Evolutionary conservation across 805 yeast species (phyloP).

Genomic region (Saccharomycopsis synnaedendra): DNA sequence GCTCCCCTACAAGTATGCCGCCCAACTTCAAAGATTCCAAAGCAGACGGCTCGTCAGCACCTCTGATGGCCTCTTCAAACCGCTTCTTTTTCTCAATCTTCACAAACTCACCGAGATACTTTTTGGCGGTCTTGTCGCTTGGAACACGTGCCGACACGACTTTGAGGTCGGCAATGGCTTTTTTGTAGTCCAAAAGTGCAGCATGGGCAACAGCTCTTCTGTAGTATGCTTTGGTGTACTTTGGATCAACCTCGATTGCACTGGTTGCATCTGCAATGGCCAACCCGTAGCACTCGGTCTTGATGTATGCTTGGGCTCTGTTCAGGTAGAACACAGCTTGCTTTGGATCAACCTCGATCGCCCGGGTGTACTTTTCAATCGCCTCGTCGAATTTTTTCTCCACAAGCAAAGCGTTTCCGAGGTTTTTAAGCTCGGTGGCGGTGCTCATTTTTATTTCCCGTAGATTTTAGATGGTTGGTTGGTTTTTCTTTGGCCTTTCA

Average conservation of each 20-base stretch:
- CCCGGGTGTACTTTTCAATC: conserved; percentile 57
- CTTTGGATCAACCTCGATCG: conserved; percentile 50
- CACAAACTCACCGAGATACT: conserved; percentile 49
- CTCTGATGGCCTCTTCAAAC: conserved; percentile 79
- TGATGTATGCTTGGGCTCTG: conserved; percentile 83
- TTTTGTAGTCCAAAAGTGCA: conserved; percentile 66
- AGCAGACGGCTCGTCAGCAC: conserved; percentile 45
- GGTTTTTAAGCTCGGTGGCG: conserved; percentile 46
- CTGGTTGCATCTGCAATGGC: conserved; percentile 70
- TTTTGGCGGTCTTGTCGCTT: conserved; percentile 53
- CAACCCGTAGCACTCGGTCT: conserved; percentile 75
- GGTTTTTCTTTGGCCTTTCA: too few relatives aligned
- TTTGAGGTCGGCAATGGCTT: conserved; percentile 61
- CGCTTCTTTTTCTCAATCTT: conserved; percentile 60
- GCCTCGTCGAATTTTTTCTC: conserved; percentile 55
- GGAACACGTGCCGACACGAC: conserved; percentile 53
- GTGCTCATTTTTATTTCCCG: background rate
- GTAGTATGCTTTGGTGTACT: conserved; percentile 70
- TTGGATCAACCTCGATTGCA: conserved; percentile 57
- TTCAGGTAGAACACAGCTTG: conserved; percentile 68
- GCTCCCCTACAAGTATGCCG: background rate
- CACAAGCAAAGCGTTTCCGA: conserved; percentile 68
- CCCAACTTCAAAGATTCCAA: conserved; percentile 31
- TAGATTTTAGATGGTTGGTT: too few relatives aligned
- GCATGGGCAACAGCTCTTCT: conserved; percentile 75